Evolutionary conservation across 371 early-diverging fungal genomes (phyloP).

Genomic region (Mortierella sp.): DNA sequence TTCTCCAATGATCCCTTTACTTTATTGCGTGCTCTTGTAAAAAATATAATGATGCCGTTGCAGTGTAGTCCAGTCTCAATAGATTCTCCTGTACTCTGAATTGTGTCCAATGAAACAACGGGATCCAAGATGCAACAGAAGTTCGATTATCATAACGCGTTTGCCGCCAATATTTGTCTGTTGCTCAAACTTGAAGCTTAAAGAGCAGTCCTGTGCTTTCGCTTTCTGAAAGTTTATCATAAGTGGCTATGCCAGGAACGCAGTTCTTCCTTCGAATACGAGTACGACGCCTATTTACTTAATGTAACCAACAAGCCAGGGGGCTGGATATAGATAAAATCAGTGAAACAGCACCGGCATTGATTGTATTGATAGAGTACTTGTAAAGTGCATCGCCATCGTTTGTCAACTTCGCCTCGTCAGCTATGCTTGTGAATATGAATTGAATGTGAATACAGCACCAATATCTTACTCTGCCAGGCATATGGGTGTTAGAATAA

Average conservation of each 20-base stretch:
- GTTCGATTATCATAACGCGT: background rate
- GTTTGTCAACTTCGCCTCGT: background rate
- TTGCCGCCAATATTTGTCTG: slow-evolving; percentile 2
- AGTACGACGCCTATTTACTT: too few species aligned
- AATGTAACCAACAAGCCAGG: background rate
- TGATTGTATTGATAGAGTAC: background rate
- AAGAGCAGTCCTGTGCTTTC: slow-evolving; percentile 2
- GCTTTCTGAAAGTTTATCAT: background rate
- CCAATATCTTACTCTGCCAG: background rate
- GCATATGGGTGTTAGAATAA: background rate
- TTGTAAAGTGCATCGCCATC: background rate
- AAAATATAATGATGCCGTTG: background rate
- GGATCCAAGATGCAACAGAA: slow-evolving; percentile 6
- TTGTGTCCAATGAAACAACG: background rate
- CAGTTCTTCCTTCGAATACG: background rate
- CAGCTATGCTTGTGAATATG: background rate
- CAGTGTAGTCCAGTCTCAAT: background rate
- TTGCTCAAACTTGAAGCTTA: background rate
- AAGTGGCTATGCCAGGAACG: background rate
- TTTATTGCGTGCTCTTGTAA: background rate
- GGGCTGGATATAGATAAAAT: background rate
- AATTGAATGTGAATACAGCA: too few species aligned
- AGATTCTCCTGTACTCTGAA: background rate
- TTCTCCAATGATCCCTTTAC: slow-evolving; percentile 6
- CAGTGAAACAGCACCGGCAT: too few species aligned